Conservation (phyloP, 2,329 filamentous ascomycete species). For the Onygena corvina region DNA sequence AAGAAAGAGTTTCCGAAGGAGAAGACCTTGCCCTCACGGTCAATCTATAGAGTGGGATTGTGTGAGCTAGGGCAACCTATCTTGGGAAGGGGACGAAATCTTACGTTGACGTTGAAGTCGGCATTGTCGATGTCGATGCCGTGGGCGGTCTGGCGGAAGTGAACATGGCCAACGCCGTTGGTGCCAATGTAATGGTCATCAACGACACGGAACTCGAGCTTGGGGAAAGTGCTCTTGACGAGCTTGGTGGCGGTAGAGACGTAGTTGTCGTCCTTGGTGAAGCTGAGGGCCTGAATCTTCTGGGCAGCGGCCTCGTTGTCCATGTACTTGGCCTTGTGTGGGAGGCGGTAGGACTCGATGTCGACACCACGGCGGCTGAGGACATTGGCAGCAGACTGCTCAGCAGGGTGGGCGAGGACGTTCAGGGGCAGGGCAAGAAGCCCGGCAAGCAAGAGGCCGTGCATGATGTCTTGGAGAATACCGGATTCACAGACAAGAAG, state of each 20-base stretch:
- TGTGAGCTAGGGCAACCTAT: not conserved
- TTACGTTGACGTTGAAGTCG: slow-evolving; percentile 15
- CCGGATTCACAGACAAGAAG: not conserved
- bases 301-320: slow-evolving; percentile 1
- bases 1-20: slow-evolving; percentile 14
- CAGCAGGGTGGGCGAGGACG: slow-evolving; percentile 2
- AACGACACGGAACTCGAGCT: slow-evolving; percentile 11
- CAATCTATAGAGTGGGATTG: slow-evolving; percentile 5
- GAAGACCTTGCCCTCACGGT: slow-evolving; percentile 13
- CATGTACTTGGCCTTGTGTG: slow-evolving; percentile 10
- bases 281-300: slow-evolving; percentile 3
- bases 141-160: slow-evolving; percentile 13
- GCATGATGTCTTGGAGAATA: not conserved
- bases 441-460: slow-evolving; percentile 7
- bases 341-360: slow-evolving; percentile 11
- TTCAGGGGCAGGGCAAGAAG: slow-evolving; percentile 6
- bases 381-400: not conserved
- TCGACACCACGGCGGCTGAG: slow-evolving; percentile 10
- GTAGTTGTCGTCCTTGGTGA: slow-evolving; percentile 9
- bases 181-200: slow-evolving; percentile 14
- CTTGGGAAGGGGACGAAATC: not conserved
- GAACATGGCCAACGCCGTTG: slow-evolving; percentile 13
- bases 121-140: slow-evolving; percentile 14
- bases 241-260: slow-evolving; percentile 12
- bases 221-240: slow-evolving; percentile 10